phyloP scores from a whole-genome alignment of 768 basidiomycete genomes.

The Gyrodon lividus region DNA sequence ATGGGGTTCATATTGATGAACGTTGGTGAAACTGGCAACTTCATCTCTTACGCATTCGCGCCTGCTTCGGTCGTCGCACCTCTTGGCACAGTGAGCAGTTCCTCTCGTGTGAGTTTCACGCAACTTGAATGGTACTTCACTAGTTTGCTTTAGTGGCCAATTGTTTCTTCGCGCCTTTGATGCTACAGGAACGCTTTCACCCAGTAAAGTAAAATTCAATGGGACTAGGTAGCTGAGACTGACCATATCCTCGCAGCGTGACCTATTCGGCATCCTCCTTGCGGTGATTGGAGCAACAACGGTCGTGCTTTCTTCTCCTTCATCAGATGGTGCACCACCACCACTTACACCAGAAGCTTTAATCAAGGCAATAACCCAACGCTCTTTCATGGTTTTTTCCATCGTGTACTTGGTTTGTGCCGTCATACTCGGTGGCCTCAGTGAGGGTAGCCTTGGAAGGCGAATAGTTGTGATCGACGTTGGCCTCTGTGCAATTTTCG shows the following conservation, averaged over 20 bases:
- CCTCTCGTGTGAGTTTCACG: neutral
- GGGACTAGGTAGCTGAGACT: conserved; percentile 3
- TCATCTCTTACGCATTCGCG: conserved; percentile 86
- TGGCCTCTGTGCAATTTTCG: conserved; percentile 83
- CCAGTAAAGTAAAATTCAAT: conserved; percentile 44
- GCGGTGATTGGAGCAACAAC: conserved; percentile 89
- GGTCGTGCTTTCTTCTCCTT: conserved; percentile 81
- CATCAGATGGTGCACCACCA: conserved; percentile 56
- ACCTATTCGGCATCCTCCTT: conserved; percentile 74
- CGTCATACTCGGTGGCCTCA: conserved; percentile 61
- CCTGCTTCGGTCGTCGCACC: conserved; percentile 94
- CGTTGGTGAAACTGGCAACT: conserved; percentile 87
- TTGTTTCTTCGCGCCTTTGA: conserved; percentile 87
- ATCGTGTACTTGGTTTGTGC: conserved; percentile 58
- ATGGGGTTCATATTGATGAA: conserved; percentile 86
- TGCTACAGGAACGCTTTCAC: conserved; percentile 81
- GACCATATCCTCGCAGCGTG: conserved; percentile 48
- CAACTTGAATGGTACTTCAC: neutral
- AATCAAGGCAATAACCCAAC: conserved; percentile 64
- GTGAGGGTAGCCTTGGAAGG: conserved; percentile 60
- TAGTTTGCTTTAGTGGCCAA: conserved; percentile 94
- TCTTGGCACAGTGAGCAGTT: conserved; percentile 79
- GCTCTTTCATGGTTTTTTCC: conserved; percentile 75
- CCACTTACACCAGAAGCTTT: conserved; percentile 66
- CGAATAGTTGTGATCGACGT: conserved; percentile 82